Evolutionary conservation across 139 green algal species (phyloP).

Genomic region (Coelastrella sp.): DNA sequence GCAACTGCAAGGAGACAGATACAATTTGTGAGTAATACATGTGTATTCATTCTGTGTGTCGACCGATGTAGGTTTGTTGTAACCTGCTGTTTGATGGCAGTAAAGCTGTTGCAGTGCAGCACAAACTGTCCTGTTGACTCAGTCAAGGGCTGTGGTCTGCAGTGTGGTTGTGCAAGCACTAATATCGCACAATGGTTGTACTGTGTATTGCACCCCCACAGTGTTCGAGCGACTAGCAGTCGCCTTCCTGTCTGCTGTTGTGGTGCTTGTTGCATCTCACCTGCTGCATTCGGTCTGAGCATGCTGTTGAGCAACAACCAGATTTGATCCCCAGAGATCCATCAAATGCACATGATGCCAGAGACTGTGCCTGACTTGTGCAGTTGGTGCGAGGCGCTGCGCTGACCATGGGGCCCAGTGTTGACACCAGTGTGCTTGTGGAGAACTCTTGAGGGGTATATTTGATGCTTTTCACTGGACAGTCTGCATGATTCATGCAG

Average conservation of each 20-base stretch:
- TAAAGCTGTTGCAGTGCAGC: too few relatives aligned
- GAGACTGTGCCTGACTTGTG: neutral
- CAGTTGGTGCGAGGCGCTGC: neutral
- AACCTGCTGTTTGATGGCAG: neutral
- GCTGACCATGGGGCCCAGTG: neutral
- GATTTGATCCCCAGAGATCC: conserved; percentile 2
- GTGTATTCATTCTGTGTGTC: neutral
- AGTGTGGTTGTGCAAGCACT: too few relatives aligned
- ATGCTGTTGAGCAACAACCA: conserved; percentile 33
- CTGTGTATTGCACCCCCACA: neutral
- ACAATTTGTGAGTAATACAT: neutral
- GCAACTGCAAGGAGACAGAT: conserved; percentile 5
- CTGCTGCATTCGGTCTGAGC: conserved; percentile 17
- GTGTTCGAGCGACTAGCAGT: neutral
- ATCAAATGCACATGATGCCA: conserved; percentile 41
- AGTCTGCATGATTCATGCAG: conserved; percentile 14
- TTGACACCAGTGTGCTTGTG: neutral
- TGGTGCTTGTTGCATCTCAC: neutral
- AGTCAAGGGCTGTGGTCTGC: neutral
- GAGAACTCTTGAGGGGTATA: conserved; percentile 17
- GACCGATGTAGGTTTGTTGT: neutral
- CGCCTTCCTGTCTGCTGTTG: neutral
- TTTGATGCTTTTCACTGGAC: conserved; percentile 14
- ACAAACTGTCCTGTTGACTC: too few relatives aligned
- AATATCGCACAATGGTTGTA: too few relatives aligned